Conservation (phyloP, 345 rosid genomes). For the Ceriops zippeliana region DNA sequence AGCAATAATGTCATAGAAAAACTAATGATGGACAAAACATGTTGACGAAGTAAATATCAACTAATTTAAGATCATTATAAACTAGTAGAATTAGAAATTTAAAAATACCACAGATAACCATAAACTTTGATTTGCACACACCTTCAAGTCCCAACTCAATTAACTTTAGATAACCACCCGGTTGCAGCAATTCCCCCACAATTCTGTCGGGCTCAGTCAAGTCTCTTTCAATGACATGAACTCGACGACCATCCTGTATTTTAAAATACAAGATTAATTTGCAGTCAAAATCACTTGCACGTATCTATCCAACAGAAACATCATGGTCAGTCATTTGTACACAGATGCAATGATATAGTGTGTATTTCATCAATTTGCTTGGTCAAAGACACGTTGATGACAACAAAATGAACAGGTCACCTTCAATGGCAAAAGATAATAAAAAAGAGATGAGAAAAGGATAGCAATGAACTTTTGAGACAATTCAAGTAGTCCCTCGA, state of each 20-base stretch:
- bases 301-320: neutral
- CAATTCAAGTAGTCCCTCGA: neutral
- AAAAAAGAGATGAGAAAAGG: neutral
- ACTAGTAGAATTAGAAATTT: neutral
- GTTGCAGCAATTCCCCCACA: slow-evolving; percentile 36
- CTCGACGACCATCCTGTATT: slow-evolving; percentile 31
- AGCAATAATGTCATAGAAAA: neutral
- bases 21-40: neutral
- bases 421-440: neutral
- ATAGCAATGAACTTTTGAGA: neutral
- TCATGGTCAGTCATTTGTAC: neutral
- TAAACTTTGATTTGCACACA: neutral
- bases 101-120: neutral
- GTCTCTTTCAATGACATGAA: slow-evolving; percentile 34
- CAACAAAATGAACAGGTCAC: no score
- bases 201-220: slow-evolving; percentile 36
- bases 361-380: neutral
- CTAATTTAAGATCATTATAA: neutral
- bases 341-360: neutral
- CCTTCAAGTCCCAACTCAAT: slow-evolving; percentile 35
- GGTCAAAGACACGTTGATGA: neutral
- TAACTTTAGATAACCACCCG: slow-evolving; percentile 33
- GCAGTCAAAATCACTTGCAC: neutral
- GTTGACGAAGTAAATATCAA: neutral
- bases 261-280: neutral